These are phyloP conservation scores for Pythium aristosporum DNA, from an alignment of 352 stramenopile genomes.

Conservation along the genomic window DNA sequence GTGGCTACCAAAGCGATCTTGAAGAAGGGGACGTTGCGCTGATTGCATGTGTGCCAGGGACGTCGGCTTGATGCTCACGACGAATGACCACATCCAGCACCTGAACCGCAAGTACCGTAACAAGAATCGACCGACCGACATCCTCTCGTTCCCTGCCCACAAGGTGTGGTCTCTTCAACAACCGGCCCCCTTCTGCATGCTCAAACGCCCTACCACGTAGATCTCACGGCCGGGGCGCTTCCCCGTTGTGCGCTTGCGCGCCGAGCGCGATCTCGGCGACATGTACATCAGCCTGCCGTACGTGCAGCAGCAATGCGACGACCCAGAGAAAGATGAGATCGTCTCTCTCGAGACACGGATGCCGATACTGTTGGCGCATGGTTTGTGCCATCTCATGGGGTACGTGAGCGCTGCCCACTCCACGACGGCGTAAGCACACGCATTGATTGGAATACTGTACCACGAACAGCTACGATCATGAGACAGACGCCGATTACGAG, in stretches of 20 bases:
- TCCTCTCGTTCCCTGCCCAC: slow-evolving; percentile 81
- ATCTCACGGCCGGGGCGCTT: slow-evolving; percentile 61
- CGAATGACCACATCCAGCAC: slow-evolving; percentile 66
- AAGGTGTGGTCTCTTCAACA: slow-evolving; percentile 35
- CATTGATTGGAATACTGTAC: background rate
- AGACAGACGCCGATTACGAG: slow-evolving; percentile 72
- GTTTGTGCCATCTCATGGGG: slow-evolving; percentile 82
- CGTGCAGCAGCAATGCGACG: slow-evolving; percentile 70
- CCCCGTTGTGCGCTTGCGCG: slow-evolving; percentile 40
- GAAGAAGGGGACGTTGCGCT: background rate
- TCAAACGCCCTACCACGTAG: slow-evolving; percentile 21
- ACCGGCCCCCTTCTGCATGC: background rate
- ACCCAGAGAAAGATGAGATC: slow-evolving; percentile 51
- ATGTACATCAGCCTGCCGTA: slow-evolving; percentile 85
- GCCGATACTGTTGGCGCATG: slow-evolving; percentile 72
- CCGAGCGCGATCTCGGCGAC: slow-evolving; percentile 78
- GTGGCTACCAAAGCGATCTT: background rate
- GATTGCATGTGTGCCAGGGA: slow-evolving; percentile 38
- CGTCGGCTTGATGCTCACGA: slow-evolving; percentile 80
- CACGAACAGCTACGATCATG: slow-evolving; percentile 70
- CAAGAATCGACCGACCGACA: slow-evolving; percentile 81
- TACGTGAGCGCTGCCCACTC: slow-evolving; percentile 20
- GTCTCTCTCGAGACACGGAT: slow-evolving; percentile 65
- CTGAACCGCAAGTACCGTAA: slow-evolving; percentile 72
- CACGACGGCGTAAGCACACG: background rate